These are phyloP conservation scores for Orbilia oligospora DNA, from an alignment of 2,329 filamentous ascomycete species.

Conservation along the genomic window DNA sequence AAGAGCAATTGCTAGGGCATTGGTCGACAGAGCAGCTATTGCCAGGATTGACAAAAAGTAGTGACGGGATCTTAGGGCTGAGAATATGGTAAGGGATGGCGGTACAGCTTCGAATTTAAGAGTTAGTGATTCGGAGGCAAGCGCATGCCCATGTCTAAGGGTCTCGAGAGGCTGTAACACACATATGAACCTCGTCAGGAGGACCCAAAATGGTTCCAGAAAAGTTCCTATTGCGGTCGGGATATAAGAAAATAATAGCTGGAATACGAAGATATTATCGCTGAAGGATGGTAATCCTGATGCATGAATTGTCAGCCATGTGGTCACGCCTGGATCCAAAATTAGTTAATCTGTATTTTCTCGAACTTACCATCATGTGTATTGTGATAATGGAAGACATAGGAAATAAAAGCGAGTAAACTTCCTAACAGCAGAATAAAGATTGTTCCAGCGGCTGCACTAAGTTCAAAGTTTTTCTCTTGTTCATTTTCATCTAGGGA, in stretches of 20 bases:
- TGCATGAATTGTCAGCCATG: too few relatives aligned
- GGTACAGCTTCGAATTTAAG: constrained; percentile 72
- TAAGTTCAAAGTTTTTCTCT: constrained; percentile 45
- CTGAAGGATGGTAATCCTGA: constrained; percentile 67
- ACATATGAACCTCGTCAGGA: constrained; percentile 72
- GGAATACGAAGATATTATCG: constrained; percentile 66
- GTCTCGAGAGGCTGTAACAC: constrained; percentile 73
- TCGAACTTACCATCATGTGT: constrained; percentile 51
- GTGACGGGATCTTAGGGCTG: constrained; percentile 69
- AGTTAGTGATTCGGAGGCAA: constrained; percentile 67
- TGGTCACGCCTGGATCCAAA: too few relatives aligned
- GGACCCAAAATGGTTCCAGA: constrained; percentile 73
- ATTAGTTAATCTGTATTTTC: too few relatives aligned
- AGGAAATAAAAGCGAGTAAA: constrained; percentile 30
- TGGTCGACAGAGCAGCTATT: constrained; percentile 70
- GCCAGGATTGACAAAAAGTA: constrained; percentile 70
- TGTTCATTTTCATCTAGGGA: constrained; percentile 35
- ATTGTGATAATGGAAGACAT: constrained; percentile 51
- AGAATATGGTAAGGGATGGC: constrained; percentile 70
- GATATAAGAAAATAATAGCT: constrained; percentile 70
- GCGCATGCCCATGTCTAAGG: constrained; percentile 68
- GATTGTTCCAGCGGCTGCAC: constrained; percentile 24
- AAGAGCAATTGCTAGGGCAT: constrained; percentile 72
- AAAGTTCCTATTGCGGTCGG: constrained; percentile 73
- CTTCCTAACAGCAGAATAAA: constrained; percentile 37